Conservation (phyloP, 2,329 filamentous ascomycete genomes). For the Saccharata proteae region DNA sequence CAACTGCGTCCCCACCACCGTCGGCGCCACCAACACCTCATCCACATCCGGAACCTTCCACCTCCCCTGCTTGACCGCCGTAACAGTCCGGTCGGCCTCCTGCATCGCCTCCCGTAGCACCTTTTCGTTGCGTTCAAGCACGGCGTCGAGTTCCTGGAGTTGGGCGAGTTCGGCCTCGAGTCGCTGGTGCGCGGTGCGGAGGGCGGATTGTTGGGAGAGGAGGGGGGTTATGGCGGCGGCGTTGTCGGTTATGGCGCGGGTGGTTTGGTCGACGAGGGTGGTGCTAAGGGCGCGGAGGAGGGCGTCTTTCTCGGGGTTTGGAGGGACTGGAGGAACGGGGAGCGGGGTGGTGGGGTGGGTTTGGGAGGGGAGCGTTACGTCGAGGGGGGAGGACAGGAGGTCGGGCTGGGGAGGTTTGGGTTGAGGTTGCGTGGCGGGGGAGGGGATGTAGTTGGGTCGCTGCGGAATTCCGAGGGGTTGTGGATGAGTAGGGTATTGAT, state of each 20-base stretch:
- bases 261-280: constrained; percentile 56
- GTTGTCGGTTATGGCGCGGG: constrained; percentile 59
- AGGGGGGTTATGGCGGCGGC: constrained; percentile 63
- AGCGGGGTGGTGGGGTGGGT: constrained; percentile 24
- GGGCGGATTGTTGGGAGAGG: constrained; percentile 64
- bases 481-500: constrained; percentile 6
- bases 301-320: constrained; percentile 90
- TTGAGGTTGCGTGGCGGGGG: constrained; percentile 20
- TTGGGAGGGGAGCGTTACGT: constrained; percentile 43
- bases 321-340: constrained; percentile 74
- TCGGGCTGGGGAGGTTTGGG: constrained; percentile 27
- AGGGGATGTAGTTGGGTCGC: constrained; percentile 18
- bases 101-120: constrained; percentile 67
- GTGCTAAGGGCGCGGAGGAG: constrained; percentile 65
- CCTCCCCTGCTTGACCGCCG: constrained; percentile 58
- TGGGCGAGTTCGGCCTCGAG: constrained; percentile 64
- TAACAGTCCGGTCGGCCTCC: constrained; percentile 67
- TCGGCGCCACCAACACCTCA: constrained; percentile 84
- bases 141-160: constrained; percentile 56
- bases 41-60: constrained; percentile 63
- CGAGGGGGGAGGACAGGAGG: constrained; percentile 51
- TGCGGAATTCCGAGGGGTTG: constrained; percentile 12
- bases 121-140: constrained; percentile 63
- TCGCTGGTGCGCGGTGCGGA: constrained; percentile 54
- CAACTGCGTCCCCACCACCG: constrained; percentile 82